Base-by-base conservation (phyloP, 192 early-diverging fungal species). In the Entophlyctis luteolus region DNA sequence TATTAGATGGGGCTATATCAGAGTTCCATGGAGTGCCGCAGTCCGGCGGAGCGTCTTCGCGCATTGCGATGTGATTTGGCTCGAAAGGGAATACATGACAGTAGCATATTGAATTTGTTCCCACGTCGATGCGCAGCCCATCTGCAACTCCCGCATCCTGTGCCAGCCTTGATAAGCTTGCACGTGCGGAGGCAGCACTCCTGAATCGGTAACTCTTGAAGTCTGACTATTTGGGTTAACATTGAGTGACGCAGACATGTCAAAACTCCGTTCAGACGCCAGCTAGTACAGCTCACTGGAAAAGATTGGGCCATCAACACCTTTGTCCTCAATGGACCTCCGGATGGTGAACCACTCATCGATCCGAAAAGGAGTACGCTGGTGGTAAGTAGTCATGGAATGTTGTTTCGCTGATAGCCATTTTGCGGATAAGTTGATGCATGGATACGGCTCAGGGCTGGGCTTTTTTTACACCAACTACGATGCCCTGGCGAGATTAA, bases 401-500 rank as follows among this genome's bases (percentile, higher is more conserved):
- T n/a, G n/a, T n/a, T n/a, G n/a, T n/a, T n/a, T n/a, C n/a, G n/a
- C n/a, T n/a, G n/a, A n/a, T 45, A 29, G 56, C 56, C n/a, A 36
- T n/a, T 16, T 16, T 36, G 20, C 56, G 27, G 71, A 91, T 31
- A 89, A 91, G 0, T 78, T 93, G 50, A 81, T 81, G 48, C 91
- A 93, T 72, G 91, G 91, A 3, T 93, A 87, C 67, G 91, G 91
- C 20, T 87, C 86, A 31, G 91, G 89, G 1, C 65, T 93, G 3
- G 91, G 88, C 0, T 91, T 93, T 67, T 93, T 90, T 65, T 90
- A 87, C 70, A 57, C 70, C n/a, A 70, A 70, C 68, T 59, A 59
- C 59, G 68, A 70, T 56, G 32, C 33, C 20, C 59, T 70, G 20
- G 34, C 67, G 47, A 4, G 22, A 1, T 12, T 68, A 14, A 8